Conservation (phyloP, 2,329 filamentous ascomycete species). For the Talaromyces sp. region DNA sequence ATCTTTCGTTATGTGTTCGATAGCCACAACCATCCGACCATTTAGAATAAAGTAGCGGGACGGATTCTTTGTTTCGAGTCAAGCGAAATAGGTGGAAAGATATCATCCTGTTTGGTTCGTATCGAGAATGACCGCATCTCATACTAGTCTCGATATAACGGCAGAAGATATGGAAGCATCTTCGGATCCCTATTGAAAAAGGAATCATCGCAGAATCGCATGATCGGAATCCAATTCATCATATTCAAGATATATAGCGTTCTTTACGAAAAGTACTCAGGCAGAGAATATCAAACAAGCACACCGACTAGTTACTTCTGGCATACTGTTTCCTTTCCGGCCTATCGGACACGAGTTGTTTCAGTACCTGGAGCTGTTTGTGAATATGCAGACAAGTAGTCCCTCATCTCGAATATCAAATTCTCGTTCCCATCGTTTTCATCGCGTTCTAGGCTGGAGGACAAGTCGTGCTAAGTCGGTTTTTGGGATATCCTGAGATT, state of each 20-base stretch:
- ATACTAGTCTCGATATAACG: not conserved
- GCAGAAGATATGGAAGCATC: not conserved
- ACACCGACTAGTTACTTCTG: constrained; percentile 8
- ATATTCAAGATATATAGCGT: not conserved
- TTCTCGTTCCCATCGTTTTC: not conserved
- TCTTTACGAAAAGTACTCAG: not conserved
- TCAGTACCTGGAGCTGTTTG: constrained; percentile 29
- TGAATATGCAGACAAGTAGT: constrained; percentile 11
- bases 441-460: constrained; percentile 15
- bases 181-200: not conserved
- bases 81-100: not conserved
- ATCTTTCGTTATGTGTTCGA: not conserved
- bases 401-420: not conserved
- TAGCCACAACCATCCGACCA: not conserved
- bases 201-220: not conserved
- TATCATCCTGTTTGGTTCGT: not conserved
- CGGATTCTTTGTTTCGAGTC: not conserved
- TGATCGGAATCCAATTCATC: not conserved
- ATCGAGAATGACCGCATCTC: not conserved
- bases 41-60: not conserved
- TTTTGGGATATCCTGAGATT: constrained; percentile 23
- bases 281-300: not conserved
- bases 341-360: constrained; percentile 26
- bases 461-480: constrained; percentile 24
- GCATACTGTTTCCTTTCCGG: constrained; percentile 26